phyloP scores from a whole-genome alignment of 768 basidiomycete genomes.

The Tubosaeta sp. region DNA sequence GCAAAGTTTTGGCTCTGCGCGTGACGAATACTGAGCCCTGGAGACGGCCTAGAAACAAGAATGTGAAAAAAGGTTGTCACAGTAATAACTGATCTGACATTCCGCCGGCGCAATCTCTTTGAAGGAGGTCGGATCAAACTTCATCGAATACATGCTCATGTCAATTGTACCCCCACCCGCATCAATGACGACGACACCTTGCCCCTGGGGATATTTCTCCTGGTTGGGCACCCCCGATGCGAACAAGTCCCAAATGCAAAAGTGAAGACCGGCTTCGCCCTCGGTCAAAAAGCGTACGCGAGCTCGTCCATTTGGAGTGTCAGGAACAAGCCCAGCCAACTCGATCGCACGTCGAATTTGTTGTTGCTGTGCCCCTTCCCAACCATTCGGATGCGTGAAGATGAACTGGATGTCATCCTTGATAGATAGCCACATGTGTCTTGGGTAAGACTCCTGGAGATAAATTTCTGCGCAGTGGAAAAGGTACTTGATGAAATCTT shows the following conservation, averaged over 20 bases:
- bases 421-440: constrained; percentile 42
- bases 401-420: constrained; percentile 43
- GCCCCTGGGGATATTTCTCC: constrained; percentile 12
- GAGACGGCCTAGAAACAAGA: constrained; percentile 27
- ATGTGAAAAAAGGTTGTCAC: background rate
- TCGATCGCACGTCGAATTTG: constrained; percentile 50
- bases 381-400: constrained; percentile 58
- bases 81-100: constrained; percentile 15
- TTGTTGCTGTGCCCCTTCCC: constrained; percentile 54
- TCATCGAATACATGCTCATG: constrained; percentile 39
- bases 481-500: constrained; percentile 43
- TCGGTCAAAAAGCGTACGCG: constrained; percentile 53
- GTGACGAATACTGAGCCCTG: constrained; percentile 38
- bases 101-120: constrained; percentile 33
- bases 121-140: constrained; percentile 28
- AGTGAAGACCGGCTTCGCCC: constrained; percentile 58
- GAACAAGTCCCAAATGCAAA: constrained; percentile 40
- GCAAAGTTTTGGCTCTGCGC: constrained; percentile 24
- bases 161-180: constrained; percentile 43
- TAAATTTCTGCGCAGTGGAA: constrained; percentile 39
- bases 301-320: constrained; percentile 32
- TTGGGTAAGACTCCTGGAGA: constrained; percentile 39
- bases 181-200: constrained; percentile 43
- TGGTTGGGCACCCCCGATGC: constrained; percentile 9
- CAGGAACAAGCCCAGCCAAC: constrained; percentile 44